Evolutionary conservation across 2,329 filamentous ascomycete species (phyloP).

Genomic region (Trichophaea hybrida): DNA sequence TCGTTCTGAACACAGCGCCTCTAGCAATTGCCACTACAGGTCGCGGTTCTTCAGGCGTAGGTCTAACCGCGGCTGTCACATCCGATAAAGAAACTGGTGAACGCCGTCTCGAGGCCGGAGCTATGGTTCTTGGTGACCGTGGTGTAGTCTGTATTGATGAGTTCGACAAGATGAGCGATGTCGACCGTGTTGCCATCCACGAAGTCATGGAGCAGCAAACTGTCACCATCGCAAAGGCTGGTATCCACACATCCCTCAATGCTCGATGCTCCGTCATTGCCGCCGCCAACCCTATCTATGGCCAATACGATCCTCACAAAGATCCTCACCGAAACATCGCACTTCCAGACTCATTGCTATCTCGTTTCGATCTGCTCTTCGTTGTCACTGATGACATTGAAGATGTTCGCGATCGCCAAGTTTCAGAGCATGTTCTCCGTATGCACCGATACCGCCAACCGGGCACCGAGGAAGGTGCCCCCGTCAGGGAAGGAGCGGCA

Average conservation of each 20-base stretch:
- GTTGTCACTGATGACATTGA: constrained; percentile 98
- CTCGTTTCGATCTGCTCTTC: constrained; percentile 96
- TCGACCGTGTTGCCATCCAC: constrained; percentile 95
- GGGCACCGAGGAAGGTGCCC: constrained; percentile 84
- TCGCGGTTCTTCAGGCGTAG: constrained; percentile 89
- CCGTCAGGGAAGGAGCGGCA: constrained; percentile 66
- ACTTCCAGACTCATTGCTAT: constrained; percentile 85
- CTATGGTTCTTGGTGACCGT: constrained; percentile 94
- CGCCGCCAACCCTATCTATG: constrained; percentile 93
- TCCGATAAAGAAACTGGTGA: constrained; percentile 96
- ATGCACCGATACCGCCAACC: constrained; percentile 94
- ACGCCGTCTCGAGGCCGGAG: constrained; percentile 83
- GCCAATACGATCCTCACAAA: constrained; percentile 96
- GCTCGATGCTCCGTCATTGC: constrained; percentile 93
- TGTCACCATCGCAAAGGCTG: constrained; percentile 95
- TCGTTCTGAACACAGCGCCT: constrained; percentile 92
- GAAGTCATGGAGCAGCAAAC: constrained; percentile 99
- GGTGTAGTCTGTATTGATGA: constrained; percentile 98
- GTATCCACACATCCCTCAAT: constrained; percentile 94
- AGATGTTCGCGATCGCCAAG: constrained; percentile 72
- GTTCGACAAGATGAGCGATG: constrained; percentile 99
- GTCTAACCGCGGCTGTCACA: constrained; percentile 92
- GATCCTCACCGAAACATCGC: constrained; percentile 98
- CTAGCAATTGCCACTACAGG: constrained; percentile 94
- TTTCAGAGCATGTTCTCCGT: constrained; percentile 90